Evolutionary conservation across 2,329 filamentous ascomycete genomes (phyloP), one percentile per base, ranked within the genome.

Genomic region (Xylaria sp.): DNA sequence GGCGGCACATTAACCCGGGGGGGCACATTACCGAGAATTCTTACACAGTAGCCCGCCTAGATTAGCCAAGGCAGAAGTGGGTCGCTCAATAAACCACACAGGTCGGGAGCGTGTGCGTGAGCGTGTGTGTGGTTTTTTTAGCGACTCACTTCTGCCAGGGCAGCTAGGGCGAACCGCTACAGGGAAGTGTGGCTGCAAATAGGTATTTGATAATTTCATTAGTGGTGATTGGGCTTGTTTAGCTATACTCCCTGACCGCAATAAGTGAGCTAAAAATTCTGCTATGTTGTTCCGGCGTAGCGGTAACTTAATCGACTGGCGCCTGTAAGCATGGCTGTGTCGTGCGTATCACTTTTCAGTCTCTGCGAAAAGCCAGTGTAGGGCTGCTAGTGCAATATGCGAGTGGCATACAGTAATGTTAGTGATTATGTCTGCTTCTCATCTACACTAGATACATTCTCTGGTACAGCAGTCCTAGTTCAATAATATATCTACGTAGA

Each of bases 1-100:
- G 23, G 41, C 58, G 67, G 67, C 62, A 60, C 10, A 43, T 49
- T 13, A 52, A 13, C 60, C 60, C 25, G 15, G 64, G 15, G 64
- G 64, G 55, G 41, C 6, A 5, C 41, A 54, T 23, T 58, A 43
- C 61, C 51, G 51, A 57, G 49, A 55, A n/a, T 28, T 52, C 52
- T 8, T 46, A 31, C 15, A 23, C 49, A 52, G 39, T 52, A 13
- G 49, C 33, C 33, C 33, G 6, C 33, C 33, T 36, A 36, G 7
- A 36, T 36, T 28, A 28, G 28, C 3, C 28, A n/a, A n/a, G n/a
- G n/a, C 25, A 25, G 25, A 25, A 25, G 25, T 25, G 25, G 3
- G 25, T 25, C 25, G 25, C 25, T 2, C 2, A 25, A 25, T 25
- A 25, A 25, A 25, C 25, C 25, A 25, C 25, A 3, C 25, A 25